phyloP scores from a whole-genome alignment of 2,329 filamentous ascomycete species.

The Scytalidium lignicola region DNA sequence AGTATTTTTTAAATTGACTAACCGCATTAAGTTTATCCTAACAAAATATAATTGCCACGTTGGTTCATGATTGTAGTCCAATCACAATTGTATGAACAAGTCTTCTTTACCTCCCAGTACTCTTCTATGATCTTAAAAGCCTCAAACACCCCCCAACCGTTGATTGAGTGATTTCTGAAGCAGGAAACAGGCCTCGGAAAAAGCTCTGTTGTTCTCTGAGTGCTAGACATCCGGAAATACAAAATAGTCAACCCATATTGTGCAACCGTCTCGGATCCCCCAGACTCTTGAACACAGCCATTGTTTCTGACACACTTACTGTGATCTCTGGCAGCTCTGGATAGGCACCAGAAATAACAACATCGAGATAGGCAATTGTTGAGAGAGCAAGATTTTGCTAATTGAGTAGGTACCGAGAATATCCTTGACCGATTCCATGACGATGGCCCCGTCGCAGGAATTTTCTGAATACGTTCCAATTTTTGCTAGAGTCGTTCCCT shows the following conservation, averaged over 20 bases:
- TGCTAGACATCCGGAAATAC: conserved; percentile 4
- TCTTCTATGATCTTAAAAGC: conserved; percentile 1
- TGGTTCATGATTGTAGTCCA: too few species aligned
- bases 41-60: too few species aligned
- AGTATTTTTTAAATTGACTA: too few species aligned
- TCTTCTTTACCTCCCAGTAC: not conserved
- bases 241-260: conserved; percentile 2
- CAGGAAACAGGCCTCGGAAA: not conserved
- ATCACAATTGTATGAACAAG: too few species aligned
- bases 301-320: conserved; percentile 2
- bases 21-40: too few species aligned
- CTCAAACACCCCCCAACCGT: conserved; percentile 2
- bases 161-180: not conserved
- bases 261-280: not conserved
- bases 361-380: conserved; percentile 12
- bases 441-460: not conserved
- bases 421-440: too few species aligned
- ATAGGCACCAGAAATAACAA: conserved; percentile 14
- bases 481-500: conserved; percentile 2
- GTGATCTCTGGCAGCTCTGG: conserved; percentile 14
- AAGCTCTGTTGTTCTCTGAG: conserved; percentile 2
- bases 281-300: not conserved
- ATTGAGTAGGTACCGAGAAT: not conserved
- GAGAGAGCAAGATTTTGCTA: conserved; percentile 12
- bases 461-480: not conserved